Conservation (phyloP, 1,284 basidiomycete species). For the Prillingera fragicola region DNA sequence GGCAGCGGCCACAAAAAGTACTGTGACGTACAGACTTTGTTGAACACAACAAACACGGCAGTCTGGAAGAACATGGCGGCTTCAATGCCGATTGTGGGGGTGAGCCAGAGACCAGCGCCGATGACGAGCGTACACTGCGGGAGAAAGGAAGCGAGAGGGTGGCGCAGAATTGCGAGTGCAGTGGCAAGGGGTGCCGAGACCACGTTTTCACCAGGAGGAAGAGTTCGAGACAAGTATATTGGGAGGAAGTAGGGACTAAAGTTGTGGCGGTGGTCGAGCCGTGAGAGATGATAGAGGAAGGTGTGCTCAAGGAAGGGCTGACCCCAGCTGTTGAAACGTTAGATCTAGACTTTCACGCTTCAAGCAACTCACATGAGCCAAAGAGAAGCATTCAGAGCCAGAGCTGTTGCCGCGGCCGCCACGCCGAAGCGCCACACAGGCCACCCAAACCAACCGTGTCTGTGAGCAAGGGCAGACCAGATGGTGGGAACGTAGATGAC, state of each 20-base stretch:
- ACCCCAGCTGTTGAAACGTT: constrained; percentile 69
- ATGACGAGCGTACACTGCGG: constrained; percentile 48
- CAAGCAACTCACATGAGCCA: constrained; percentile 78
- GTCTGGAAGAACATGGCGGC: constrained; percentile 83
- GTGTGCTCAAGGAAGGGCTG: constrained; percentile 85
- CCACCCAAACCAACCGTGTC: constrained; percentile 53
- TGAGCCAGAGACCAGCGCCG: constrained; percentile 35
- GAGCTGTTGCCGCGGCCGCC: constrained; percentile 65
- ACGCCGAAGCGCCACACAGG: constrained; percentile 63
- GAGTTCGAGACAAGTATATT: constrained; percentile 62
- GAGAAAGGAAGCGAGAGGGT: constrained; percentile 46
- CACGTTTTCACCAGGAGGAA: constrained; percentile 1
- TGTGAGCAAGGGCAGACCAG: constrained; percentile 56
- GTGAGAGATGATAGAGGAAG: constrained; percentile 84
- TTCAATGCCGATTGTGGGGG: constrained; percentile 54
- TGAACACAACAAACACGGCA: constrained; percentile 83
- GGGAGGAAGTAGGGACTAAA: constrained; percentile 97
- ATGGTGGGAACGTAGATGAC: constrained; percentile 80
- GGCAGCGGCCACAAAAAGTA: constrained; percentile 98
- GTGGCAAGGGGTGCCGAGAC: not conserved
- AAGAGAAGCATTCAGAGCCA: constrained; percentile 59
- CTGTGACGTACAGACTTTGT: constrained; percentile 97
- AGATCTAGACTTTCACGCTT: too few species aligned
- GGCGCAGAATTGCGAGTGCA: constrained; percentile 20
- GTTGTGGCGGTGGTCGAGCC: constrained; percentile 95